Conservation (phyloP, 2,329 filamentous ascomycete species). For the Fusarium sp. region DNA sequence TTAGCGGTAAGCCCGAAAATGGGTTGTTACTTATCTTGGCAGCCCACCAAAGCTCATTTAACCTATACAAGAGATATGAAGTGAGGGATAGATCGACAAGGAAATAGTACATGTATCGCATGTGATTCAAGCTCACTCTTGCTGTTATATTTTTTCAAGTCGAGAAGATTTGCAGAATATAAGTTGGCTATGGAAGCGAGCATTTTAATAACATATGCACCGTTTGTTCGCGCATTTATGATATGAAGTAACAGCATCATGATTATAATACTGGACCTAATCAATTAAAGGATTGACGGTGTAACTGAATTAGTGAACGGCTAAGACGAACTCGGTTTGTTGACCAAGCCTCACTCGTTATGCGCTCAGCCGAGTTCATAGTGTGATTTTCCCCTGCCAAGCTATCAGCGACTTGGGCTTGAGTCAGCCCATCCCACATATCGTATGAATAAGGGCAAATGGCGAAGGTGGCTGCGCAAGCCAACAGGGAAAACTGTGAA, state of each 20-base stretch:
- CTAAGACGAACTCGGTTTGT: rapidly evolving
- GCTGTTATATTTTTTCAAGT: rapidly evolving
- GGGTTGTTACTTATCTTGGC: neutral
- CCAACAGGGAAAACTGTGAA: no score
- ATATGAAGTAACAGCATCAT: no score
- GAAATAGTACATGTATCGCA: neutral
- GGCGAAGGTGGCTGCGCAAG: rapidly evolving
- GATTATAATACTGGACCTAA: no score
- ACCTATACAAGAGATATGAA: neutral
- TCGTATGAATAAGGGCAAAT: no score
- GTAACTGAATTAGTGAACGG: rapidly evolving
- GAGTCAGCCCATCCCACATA: neutral
- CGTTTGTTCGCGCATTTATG: no score
- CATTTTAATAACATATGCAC: no score
- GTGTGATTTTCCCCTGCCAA: neutral
- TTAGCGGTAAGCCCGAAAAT: neutral
- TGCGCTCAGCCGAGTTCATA: rapidly evolving
- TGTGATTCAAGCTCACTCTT: neutral
- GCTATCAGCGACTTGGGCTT: neutral
- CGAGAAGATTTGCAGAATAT: neutral
- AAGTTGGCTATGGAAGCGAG: no score
- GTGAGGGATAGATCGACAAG: neutral
- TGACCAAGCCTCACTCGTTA: rapidly evolving
- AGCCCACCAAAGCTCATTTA: neutral
- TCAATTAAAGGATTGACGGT: no score